Evolutionary conservation across 495 filamentous ascomycete species (phyloP), one percentile per base, ranked within the genome.

Genomic region (Cairneyella variabilis): DNA sequence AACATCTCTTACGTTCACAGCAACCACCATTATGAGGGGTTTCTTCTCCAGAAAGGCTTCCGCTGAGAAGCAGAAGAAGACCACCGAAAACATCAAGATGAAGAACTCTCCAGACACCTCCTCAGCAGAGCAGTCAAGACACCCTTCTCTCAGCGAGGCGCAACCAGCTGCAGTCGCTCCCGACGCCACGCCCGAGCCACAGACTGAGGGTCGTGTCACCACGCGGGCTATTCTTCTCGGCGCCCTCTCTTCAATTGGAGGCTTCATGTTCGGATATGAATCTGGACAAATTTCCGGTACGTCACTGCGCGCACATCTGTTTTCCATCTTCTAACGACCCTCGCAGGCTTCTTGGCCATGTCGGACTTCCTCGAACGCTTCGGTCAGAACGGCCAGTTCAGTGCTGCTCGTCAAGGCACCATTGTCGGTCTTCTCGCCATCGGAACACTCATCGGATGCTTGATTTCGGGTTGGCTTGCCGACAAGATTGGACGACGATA

Each of bases 221-320:
- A 41, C 63, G 25, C 38, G 70, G 2, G 67, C 76, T 10, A 34
- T 68, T 47, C 62, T 70, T 30, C 62, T 77, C 38, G 75, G 75
- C 7, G 49, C 57, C 22, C 68, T 77, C 39, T 74, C 78, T 48
- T 76, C 84, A 18, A 87, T 90, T 73, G 86, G 87, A 63, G 86
- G 87, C 54, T 88, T 90, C 70, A 85, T 90, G 67, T 90, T 90
- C 57, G 87, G 87, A 56, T 89, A 89, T 66, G 83, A 86, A 50
- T 85, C 85, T 66, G 58, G 72, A 50, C 58, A 64, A 46, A 57
- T 67, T 37, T 66, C 63, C 16, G 58, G 60, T 56, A 45, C 12
- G 38, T 41, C 10, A 18, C 25, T 1, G 3, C 38, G 20, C 36
- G 37, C 1, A 40, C n/a, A 39, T 23, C 12, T 27, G 28, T 27